A percentile compares a stretch with the other conserved stretches of the same genome.
Evolutionary conservation across 164 flowering plant species (phyloP).

Genomic region (Litsea cubeba): DNA sequence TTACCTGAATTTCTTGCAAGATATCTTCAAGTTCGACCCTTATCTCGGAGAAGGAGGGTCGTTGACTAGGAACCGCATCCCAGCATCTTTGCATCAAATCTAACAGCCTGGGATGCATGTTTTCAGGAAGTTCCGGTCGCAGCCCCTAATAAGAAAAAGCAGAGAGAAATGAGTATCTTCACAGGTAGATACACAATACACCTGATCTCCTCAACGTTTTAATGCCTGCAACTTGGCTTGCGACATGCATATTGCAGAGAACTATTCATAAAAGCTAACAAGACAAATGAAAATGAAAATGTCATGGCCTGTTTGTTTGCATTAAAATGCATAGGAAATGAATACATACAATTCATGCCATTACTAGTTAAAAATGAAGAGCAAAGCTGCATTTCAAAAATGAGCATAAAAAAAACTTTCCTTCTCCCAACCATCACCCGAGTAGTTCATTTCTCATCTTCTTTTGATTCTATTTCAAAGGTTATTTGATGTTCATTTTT

Average conservation of each 20-base stretch:
- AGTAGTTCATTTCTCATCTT: too few relatives aligned
- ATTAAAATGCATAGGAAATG: too few relatives aligned
- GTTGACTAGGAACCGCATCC: constrained; percentile 53
- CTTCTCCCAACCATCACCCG: too few relatives aligned
- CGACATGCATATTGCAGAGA: neutral
- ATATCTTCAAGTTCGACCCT: constrained; percentile 52
- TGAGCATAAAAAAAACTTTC: too few relatives aligned
- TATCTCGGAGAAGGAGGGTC: constrained; percentile 75
- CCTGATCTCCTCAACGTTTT: neutral
- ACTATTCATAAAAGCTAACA: neutral
- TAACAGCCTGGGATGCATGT: constrained; percentile 57
- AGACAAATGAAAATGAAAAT: neutral
- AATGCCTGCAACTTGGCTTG: neutral
- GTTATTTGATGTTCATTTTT: too few relatives aligned
- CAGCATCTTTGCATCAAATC: constrained; percentile 88
- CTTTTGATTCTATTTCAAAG: too few relatives aligned
- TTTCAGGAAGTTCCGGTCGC: constrained; percentile 70
- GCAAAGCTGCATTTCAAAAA: too few relatives aligned
- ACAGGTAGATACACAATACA: neutral
- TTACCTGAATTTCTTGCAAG: constrained; percentile 46
- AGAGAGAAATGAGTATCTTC: neutral
- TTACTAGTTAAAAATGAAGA: too few relatives aligned
- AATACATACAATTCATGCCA: too few relatives aligned
- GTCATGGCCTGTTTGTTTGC: too few relatives aligned
- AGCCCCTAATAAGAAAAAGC: constrained; percentile 44